Evolutionary conservation across 164 flowering plant species (phyloP).

Genomic region (Chloranthus sessilifolius): DNA sequence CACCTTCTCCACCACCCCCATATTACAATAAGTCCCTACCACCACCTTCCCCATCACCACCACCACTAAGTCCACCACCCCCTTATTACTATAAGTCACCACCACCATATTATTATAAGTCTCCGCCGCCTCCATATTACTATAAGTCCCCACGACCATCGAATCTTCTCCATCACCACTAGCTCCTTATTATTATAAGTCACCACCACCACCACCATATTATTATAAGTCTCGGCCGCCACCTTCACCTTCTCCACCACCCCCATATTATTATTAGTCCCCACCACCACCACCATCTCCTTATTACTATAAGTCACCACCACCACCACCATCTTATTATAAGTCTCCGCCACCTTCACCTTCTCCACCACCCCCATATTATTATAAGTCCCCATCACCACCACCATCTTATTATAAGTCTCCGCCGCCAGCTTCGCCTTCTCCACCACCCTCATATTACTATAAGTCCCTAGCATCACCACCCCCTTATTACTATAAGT

Average conservation of each 20-base stretch:
- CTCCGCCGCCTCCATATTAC: slow-evolving; percentile 2
- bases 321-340: slow-evolving; percentile 35
- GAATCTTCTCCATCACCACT: not conserved
- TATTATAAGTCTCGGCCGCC: slow-evolving; percentile 29
- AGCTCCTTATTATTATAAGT: not conserved
- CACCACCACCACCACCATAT: not conserved
- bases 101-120: slow-evolving; percentile 1
- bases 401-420: slow-evolving; percentile 29
- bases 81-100: not conserved
- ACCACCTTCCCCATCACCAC: slow-evolving; percentile 7
- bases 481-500: slow-evolving; percentile 19
- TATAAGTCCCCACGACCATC: slow-evolving; percentile 7
- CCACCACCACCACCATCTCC: slow-evolving; percentile 29
- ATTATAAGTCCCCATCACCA: slow-evolving; percentile 26
- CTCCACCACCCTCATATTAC: slow-evolving; percentile 36
- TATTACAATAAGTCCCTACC: slow-evolving; percentile 8
- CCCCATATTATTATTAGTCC: slow-evolving; percentile 28
- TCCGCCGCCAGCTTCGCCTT: slow-evolving; percentile 25
- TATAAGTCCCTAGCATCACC: slow-evolving; percentile 21
- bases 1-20: slow-evolving; percentile 4
- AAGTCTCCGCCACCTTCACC: slow-evolving; percentile 40
- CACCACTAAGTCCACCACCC: not conserved
- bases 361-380: slow-evolving; percentile 35
- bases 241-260: slow-evolving; percentile 21
- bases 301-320: slow-evolving; percentile 27